Conservation (phyloP, 2,329 filamentous ascomycete species). For the Fusarium zealandicum region DNA sequence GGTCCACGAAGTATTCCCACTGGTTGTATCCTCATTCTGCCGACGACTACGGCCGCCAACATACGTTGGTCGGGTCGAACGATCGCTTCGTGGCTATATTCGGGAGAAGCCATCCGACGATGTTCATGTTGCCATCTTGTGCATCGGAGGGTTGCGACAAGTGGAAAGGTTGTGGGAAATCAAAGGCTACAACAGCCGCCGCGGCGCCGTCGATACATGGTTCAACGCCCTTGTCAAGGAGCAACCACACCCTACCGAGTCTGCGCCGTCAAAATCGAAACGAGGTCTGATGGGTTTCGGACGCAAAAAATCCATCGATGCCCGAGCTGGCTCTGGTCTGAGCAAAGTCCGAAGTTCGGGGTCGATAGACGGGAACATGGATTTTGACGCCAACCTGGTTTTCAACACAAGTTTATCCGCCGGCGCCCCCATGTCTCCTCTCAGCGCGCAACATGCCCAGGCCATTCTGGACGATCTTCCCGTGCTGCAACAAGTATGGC, state of each 20-base stretch:
- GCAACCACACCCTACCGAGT: constrained; percentile 44
- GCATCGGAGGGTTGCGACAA: constrained; percentile 67
- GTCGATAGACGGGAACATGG: constrained; percentile 44
- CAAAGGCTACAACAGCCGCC: constrained; percentile 68
- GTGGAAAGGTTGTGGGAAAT: constrained; percentile 71
- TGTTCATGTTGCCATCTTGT: constrained; percentile 66
- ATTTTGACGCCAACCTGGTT: constrained; percentile 52
- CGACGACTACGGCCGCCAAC: constrained; percentile 68
- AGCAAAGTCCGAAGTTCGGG: constrained; percentile 40
- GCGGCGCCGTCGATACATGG: constrained; percentile 67
- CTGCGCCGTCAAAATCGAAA: constrained; percentile 55
- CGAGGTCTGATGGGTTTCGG: constrained; percentile 57
- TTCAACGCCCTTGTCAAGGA: constrained; percentile 60
- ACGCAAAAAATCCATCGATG: constrained; percentile 62
- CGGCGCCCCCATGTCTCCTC: constrained; percentile 68
- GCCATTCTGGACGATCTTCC: constrained; percentile 63
- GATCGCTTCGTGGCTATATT: constrained; percentile 68
- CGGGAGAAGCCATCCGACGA: constrained; percentile 69
- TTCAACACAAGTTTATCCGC: constrained; percentile 66
- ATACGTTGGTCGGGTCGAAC: constrained; percentile 68
- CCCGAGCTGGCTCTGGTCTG: constrained; percentile 38
- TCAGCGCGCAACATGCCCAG: constrained; percentile 59
- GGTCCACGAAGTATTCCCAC: constrained; percentile 70
- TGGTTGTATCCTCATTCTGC: constrained; percentile 70
- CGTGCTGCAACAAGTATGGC: constrained; percentile 66